Evolutionary conservation across 306 rosid species (phyloP), one percentile per base, ranked within the genome.

Genomic region (Cucumis hystrix): DNA sequence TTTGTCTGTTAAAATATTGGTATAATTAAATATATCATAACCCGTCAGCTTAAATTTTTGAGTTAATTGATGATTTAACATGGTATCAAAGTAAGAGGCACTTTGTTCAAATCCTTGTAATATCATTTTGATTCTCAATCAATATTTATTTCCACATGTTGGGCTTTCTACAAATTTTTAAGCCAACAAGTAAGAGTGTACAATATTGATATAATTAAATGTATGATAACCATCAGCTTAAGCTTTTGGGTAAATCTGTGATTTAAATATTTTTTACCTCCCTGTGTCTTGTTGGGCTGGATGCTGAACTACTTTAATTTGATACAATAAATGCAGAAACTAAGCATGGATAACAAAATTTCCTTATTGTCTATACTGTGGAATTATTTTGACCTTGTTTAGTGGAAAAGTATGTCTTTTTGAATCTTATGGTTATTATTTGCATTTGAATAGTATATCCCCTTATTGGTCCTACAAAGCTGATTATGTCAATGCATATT

Each of bases 381-480:
- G 75, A 45, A 72, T 28, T 72, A 72, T n/a, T 73, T 33, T 52
- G 41, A 73, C 23, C 63, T 16, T 30, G 17, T 72, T 47, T 73
- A 51, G 60, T 16, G 71, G 58, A 15, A 18, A 17, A 3, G 12
- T 60, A 59, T 76, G 12, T 54, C 66, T 9, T 12, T 40, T 59
- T 40, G 72, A 65, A 58, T 83, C 51, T 78, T 35, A 20, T 68
- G 61, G 64, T 51, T 67, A 55, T 69, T 33, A 83, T 66, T 85
- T 70, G 56, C 81, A 18, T 84, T 77, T 84, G 56, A 55, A 84
- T 69, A 92, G 90, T 95, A 85, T 82, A 37, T 37, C 97, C 98
- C 5, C 93, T 95, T 72, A 83, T 95, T 79, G 93, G 78, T 73
- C 98, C 97, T 41, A 95, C 98, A 72, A 95, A 92, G 77, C 7